Percentiles rank a stretch among this genome's conserved stretches.
Conservation (phyloP, 1,139 yeast genomes). For the Magnusiomyces ingens region DNA sequence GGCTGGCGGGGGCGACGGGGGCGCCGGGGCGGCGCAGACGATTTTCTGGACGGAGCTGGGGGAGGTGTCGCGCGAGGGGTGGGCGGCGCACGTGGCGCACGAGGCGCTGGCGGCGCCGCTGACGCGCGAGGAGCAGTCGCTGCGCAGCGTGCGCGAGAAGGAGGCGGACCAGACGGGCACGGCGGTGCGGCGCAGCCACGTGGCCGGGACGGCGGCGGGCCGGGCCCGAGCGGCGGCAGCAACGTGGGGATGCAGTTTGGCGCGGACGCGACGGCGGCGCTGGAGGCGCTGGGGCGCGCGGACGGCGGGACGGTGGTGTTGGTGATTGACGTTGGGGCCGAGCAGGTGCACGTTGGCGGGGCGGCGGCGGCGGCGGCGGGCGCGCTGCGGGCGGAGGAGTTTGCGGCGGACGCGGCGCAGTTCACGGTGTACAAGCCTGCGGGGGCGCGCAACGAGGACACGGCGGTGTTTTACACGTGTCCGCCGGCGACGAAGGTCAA, state of each 20-base stretch:
- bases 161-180: constrained; percentile 32
- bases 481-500: constrained; percentile 87
- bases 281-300: constrained; percentile 15
- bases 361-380: constrained; percentile 32
- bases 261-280: constrained; percentile 7
- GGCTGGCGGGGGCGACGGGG: constrained; percentile 31
- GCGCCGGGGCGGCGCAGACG: constrained; percentile 46
- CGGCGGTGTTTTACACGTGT: constrained; percentile 72
- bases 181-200: constrained; percentile 25
- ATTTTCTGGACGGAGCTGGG: constrained; percentile 51
- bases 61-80: constrained; percentile 53
- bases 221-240: constrained; percentile 3
- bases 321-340: constrained; percentile 19
- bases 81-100: constrained; percentile 37
- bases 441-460: constrained; percentile 15
- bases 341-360: constrained; percentile 30
- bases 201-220: constrained; percentile 8
- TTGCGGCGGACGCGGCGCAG: constrained; percentile 43
- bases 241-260: constrained; percentile 4
- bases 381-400: constrained; percentile 7
- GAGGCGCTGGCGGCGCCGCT: constrained; percentile 41
- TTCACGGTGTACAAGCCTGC: constrained; percentile 48
- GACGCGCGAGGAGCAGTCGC: constrained; percentile 54
- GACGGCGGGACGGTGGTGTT: constrained; percentile 17
- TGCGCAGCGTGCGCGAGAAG: constrained; percentile 41